Evolutionary conservation across 2,329 filamentous ascomycete genomes (phyloP), one percentile per base, ranked within the genome.

Genomic region (Ilyonectria robusta): DNA sequence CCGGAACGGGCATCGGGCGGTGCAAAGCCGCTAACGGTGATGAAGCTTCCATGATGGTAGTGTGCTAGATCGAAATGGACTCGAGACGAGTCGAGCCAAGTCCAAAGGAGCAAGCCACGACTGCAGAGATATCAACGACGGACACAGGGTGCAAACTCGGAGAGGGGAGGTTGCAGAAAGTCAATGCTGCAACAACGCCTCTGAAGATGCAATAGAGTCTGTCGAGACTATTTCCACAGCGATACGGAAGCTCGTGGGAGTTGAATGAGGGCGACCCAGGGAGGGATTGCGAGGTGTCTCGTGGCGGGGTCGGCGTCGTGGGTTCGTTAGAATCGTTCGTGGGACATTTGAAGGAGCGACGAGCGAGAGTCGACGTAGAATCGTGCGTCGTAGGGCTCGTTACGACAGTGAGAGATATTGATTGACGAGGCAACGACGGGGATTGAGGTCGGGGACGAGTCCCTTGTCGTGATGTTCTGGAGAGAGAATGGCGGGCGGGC

Each of bases 11-110:
- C 89, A 84, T 82, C 87, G 83, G 82, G 89, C 86, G 94, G 84
- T 94, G 94, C 91, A 98, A 93, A 64, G 95, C 94, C 81, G 95
- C 95, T 79, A 98, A 84, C 53, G 96, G 96, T 76, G 96, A 98
- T 50, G 95, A 98, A 72, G 93, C 92, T 83, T 97, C 94, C 94
- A 98, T 98, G 78, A 56, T 84, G 74, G 72, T 26, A 10, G 55
- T 17, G 66, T 40, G 23, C 31, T 44, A 65, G 63, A 17, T 44
- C 21, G 40, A 37, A 37, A 37, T 29, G 11, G 51, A 47, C 58
- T 68, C 63, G 62, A 68, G 21, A 65, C 53, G 70, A 67, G 62
- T 71, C 60, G 70, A 68, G 56, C 69, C 65, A 59, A 73, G 67
- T 50, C 68, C 68, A 62, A 29, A 66, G 66, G 68, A 66, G 62